Evolutionary conservation across 148 eudicot species (phyloP).

Genomic region (Limonium bicolor): DNA sequence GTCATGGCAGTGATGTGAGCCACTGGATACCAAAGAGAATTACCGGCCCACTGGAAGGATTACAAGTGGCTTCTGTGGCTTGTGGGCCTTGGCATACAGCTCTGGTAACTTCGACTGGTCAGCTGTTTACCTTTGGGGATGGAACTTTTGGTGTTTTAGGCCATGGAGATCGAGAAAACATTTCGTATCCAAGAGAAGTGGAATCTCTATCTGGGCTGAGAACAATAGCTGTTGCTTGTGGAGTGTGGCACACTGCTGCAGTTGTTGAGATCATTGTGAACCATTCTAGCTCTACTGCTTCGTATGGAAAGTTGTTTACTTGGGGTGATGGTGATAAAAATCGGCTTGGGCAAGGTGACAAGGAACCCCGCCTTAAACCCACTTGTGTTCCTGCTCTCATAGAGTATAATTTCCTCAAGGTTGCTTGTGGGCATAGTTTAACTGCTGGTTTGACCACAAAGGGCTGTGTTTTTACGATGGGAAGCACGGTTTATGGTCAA

Average conservation of each 20-base stretch:
- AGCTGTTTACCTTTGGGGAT: conserved; percentile 92
- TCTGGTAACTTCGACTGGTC: conserved; percentile 66
- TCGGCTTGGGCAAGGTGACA: conserved; percentile 96
- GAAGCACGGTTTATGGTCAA: conserved; percentile 93
- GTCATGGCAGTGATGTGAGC: conserved; percentile 73
- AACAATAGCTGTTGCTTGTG: conserved; percentile 83
- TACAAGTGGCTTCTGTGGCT: conserved; percentile 60
- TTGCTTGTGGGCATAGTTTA: conserved; percentile 92
- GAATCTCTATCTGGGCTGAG: conserved; percentile 80
- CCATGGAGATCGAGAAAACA: conserved; percentile 71
- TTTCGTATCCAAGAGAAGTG: conserved; percentile 70
- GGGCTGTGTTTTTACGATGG: conserved; percentile 81
- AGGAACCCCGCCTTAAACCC: conserved; percentile 74
- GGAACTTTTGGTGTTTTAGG: conserved; percentile 96
- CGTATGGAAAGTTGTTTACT: conserved; percentile 81
- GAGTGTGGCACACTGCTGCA: conserved; percentile 99
- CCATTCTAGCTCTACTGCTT: conserved; percentile 51
- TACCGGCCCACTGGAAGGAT: conserved; percentile 78
- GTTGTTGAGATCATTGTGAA: conserved; percentile 83
- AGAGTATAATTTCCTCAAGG: conserved; percentile 69
- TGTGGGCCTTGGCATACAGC: conserved; percentile 99
- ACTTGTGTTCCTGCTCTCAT: conserved; percentile 89
- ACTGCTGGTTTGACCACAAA: conserved; percentile 77
- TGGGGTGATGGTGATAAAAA: conserved; percentile 99
- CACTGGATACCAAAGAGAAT: conserved; percentile 94